phyloP scores from a whole-genome alignment of 179 eudicot species.

The Drosera spatulata region DNA sequence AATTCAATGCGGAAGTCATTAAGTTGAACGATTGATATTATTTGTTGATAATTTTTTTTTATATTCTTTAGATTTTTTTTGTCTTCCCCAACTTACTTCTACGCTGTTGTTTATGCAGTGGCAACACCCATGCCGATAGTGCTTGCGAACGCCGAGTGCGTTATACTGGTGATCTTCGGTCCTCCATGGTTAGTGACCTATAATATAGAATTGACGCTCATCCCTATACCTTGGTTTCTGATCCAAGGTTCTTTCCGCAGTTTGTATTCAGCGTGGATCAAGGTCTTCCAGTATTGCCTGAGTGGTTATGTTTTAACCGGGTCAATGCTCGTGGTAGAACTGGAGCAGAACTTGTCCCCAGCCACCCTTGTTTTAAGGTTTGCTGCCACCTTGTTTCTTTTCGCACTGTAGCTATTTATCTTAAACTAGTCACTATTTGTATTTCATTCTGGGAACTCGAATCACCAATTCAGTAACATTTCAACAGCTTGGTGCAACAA shows the following conservation, averaged over 20 bases:
- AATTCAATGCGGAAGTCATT: conserved; percentile 4
- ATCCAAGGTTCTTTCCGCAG: conserved; percentile 28
- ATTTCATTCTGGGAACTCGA: no score
- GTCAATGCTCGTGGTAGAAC: conserved; percentile 88
- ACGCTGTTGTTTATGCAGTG: no score
- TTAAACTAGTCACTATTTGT: no score
- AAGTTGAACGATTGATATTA: no score
- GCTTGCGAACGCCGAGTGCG: no score
- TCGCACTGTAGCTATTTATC: background rate
- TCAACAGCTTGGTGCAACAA: conserved; percentile 38
- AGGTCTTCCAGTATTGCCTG: conserved; percentile 86
- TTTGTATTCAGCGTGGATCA: conserved; percentile 92
- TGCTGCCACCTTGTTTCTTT: background rate
- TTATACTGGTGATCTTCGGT: conserved; percentile 41
- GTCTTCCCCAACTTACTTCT: no score
- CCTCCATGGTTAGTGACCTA: conserved; percentile 70
- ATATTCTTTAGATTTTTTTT: no score
- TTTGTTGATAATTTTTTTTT: no score
- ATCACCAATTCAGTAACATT: no score
- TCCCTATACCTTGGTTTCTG: conserved; percentile 4
- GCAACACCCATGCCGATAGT: no score
- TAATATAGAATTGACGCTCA: background rate
- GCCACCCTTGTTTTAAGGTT: conserved; percentile 63
- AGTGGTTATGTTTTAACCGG: conserved; percentile 79
- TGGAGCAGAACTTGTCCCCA: conserved; percentile 70